Evolutionary conservation across 2,329 filamentous ascomycete species (phyloP).

Genomic region (Colletotrichum navitas): DNA sequence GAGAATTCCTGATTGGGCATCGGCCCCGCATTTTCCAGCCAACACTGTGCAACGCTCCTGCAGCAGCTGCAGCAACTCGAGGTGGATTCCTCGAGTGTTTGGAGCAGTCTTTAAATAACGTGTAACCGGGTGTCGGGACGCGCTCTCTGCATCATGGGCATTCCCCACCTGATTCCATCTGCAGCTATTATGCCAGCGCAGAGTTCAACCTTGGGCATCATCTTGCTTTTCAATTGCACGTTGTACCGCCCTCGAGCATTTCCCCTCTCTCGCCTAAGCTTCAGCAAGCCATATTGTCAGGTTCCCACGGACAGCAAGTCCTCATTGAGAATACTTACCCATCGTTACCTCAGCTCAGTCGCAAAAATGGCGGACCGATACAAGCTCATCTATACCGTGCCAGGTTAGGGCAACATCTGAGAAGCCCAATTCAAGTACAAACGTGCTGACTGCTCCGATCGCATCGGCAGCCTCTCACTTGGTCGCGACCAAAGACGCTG

Average conservation of each 20-base stretch:
- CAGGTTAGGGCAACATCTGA: background rate
- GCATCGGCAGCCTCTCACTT: constrained; percentile 39
- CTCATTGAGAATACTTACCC: too few relatives aligned
- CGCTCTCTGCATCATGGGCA: background rate
- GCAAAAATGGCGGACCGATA: constrained; percentile 40
- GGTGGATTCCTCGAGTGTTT: too few relatives aligned
- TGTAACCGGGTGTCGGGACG: background rate
- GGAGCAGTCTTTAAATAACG: too few relatives aligned
- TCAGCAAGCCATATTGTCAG: background rate
- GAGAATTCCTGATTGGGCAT: background rate
- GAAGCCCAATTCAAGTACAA: constrained; percentile 15
- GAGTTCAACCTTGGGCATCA: background rate
- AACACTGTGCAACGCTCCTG: background rate
- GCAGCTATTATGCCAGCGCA: background rate
- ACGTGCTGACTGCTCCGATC: too few relatives aligned
- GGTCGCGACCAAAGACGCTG: constrained; percentile 44
- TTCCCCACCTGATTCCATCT: background rate
- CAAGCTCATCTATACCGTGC: constrained; percentile 40
- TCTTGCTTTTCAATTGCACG: background rate
- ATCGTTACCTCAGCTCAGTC: background rate
- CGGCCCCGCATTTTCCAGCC: constrained; percentile 9
- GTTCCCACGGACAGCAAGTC: background rate
- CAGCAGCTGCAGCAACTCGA: too few relatives aligned
- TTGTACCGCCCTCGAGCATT: constrained; percentile 13
- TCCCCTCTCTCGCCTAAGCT: background rate